These are phyloP conservation scores for Elongisporangium undulatum DNA, from an alignment of 352 stramenopile species.

Conservation along the genomic window DNA sequence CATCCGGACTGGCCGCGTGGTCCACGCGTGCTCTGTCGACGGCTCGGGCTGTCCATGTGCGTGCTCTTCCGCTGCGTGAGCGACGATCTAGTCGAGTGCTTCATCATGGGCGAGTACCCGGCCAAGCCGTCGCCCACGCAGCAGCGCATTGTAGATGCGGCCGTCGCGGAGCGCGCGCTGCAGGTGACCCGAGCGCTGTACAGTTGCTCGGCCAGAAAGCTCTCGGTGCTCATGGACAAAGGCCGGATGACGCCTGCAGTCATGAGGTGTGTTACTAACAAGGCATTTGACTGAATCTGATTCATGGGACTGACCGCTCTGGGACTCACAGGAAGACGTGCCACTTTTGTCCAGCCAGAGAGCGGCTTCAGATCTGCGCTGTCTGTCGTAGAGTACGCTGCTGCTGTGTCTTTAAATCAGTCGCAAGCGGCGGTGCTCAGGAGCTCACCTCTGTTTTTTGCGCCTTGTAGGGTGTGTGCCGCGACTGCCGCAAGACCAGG, in stretches of 20 bases:
- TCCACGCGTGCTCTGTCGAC: slow-evolving; percentile 11
- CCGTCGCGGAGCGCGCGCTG: slow-evolving; percentile 37
- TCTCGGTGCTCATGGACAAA: slow-evolving; percentile 34
- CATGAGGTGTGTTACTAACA: slow-evolving; percentile 12
- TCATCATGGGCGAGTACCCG: slow-evolving; percentile 45
- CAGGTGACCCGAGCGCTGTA: slow-evolving; percentile 26
- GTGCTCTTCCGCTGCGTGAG: slow-evolving; percentile 47
- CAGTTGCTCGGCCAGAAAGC: slow-evolving; percentile 30
- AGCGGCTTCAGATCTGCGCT: too few relatives aligned
- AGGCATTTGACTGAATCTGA: background rate
- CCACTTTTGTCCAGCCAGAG: too few relatives aligned
- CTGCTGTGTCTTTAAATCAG: too few relatives aligned
- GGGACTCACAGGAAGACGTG: too few relatives aligned
- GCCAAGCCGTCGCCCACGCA: slow-evolving; percentile 12
- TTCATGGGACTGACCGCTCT: too few relatives aligned
- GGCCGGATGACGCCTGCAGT: slow-evolving; percentile 18
- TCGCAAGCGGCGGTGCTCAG: too few relatives aligned
- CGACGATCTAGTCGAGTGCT: slow-evolving; percentile 51
- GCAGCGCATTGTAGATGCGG: slow-evolving; percentile 23
- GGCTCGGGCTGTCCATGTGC: slow-evolving; percentile 37
- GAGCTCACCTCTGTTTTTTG: background rate
- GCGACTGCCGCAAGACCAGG: slow-evolving; percentile 25
- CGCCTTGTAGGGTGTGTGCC: slow-evolving; percentile 23
- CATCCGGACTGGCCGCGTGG: slow-evolving; percentile 31
- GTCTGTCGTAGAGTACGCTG: too few relatives aligned